Percentiles rank a stretch among this genome's conserved stretches.
Conservation (phyloP, 1,284 basidiomycete genomes). For the Trametes sp. region DNA sequence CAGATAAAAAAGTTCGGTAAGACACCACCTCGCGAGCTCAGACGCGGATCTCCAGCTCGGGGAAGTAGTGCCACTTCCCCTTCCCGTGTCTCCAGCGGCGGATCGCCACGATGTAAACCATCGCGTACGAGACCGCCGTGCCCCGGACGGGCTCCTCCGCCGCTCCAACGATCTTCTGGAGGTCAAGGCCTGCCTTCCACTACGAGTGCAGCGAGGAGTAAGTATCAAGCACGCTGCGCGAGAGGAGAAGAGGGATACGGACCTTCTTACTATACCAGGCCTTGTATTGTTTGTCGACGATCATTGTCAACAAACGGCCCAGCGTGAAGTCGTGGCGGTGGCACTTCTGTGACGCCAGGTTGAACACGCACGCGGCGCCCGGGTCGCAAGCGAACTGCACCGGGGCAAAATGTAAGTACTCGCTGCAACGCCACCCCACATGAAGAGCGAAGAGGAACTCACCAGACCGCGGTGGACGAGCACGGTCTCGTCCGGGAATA, state of each 20-base stretch:
- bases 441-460: neutral
- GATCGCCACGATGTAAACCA: too few relatives aligned
- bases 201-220: neutral
- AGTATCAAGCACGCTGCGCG: neutral
- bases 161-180: too few relatives aligned
- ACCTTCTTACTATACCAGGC: neutral
- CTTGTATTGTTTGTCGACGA: conserved; percentile 3
- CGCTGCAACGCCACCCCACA: too few relatives aligned
- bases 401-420: neutral
- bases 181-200: neutral
- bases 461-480: neutral
- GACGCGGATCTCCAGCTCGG: too few relatives aligned
- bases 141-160: too few relatives aligned
- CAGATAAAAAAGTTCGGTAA: too few relatives aligned
- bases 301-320: conserved; percentile 2
- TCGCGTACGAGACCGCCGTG: neutral
- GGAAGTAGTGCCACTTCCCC: too few relatives aligned
- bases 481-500: too few relatives aligned
- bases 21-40: too few relatives aligned
- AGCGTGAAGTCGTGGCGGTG: neutral
- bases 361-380: neutral
- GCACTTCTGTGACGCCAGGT: neutral
- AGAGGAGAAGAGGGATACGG: neutral
- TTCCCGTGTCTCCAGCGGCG: too few relatives aligned
- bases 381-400: neutral